A percentile compares a stretch with the other conserved stretches of the same genome.
phyloP scores from a whole-genome alignment of 352 stramenopile species.

The Blastocystis hominis region DNA sequence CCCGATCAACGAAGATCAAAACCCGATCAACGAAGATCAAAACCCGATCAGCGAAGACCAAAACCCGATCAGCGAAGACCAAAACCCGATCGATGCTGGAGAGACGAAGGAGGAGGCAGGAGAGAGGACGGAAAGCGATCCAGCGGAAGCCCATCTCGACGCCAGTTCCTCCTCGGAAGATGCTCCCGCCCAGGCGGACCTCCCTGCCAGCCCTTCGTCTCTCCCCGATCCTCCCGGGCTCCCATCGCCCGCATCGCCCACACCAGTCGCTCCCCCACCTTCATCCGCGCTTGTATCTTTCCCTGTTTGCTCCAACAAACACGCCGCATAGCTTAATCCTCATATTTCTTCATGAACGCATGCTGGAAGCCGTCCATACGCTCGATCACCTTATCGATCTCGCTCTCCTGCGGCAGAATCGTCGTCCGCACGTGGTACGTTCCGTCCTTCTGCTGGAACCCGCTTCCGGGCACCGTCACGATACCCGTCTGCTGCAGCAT shows the following conservation, averaged over 20 bases:
- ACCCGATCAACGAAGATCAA: too few species aligned
- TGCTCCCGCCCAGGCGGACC: too few species aligned
- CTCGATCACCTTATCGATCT: conserved; percentile 83
- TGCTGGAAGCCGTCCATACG: conserved; percentile 84
- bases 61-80: too few species aligned
- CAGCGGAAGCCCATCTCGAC: background rate
- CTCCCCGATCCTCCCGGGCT: too few species aligned
- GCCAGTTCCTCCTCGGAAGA: too few species aligned
- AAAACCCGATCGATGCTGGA: too few species aligned
- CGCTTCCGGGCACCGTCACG: conserved; percentile 88
- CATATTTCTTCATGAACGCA: conserved; percentile 75
- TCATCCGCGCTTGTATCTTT: background rate
- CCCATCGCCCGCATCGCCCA: too few species aligned
- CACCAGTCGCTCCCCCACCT: too few species aligned
- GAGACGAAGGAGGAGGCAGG: too few species aligned
- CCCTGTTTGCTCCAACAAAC: conserved; percentile 3
- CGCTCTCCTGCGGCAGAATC: conserved; percentile 85
- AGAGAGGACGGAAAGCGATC: background rate
- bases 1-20: too few species aligned
- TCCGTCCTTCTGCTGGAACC: conserved; percentile 86
- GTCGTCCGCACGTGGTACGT: conserved; percentile 95
- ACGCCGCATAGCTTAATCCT: background rate
- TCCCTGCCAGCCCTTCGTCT: too few species aligned
- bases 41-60: too few species aligned
- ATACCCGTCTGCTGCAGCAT: conserved; percentile 89